phyloP scores from a whole-genome alignment of 169 alveolate genomes.

The Pseudocohnilembus persalinus region DNA sequence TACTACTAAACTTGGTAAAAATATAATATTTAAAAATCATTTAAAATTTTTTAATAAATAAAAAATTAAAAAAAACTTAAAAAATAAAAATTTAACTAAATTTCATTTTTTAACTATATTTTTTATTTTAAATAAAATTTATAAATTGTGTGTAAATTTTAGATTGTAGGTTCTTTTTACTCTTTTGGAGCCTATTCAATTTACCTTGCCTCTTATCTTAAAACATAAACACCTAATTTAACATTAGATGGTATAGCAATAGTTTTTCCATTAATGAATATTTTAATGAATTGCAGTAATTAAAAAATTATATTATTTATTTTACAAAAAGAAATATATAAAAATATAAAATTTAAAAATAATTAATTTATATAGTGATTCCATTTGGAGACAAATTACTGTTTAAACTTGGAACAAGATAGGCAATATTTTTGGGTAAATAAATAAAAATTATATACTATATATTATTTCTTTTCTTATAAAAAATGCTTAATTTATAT shows the following conservation, averaged over 20 bases:
- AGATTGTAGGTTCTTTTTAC: constrained; percentile 25
- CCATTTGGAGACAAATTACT: constrained; percentile 26
- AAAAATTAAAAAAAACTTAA: background rate
- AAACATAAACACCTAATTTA: background rate
- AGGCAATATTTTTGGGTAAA: constrained; percentile 7
- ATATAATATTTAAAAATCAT: background rate
- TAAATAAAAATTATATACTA: no score
- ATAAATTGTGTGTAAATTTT: no score
- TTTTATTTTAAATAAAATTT: background rate
- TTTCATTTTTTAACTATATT: background rate
- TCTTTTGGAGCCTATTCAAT: constrained; percentile 30
- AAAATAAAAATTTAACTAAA: background rate
- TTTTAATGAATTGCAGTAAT: constrained; percentile 14
- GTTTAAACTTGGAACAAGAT: constrained; percentile 9
- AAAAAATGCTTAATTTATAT: no score
- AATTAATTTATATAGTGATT: constrained; percentile 19
- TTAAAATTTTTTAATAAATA: background rate
- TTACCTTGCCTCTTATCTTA: constrained; percentile 12
- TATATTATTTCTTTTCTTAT: no score
- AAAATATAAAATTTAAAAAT: background rate
- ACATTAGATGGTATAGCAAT: constrained; percentile 11
- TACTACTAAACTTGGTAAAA: constrained; percentile 10
- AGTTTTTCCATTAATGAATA: constrained; percentile 23
- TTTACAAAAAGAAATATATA: background rate
- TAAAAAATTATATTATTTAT: background rate